Evolutionary conservation across 2,329 filamentous ascomycete species (phyloP).

Genomic region (Epichloe glyceriae): DNA sequence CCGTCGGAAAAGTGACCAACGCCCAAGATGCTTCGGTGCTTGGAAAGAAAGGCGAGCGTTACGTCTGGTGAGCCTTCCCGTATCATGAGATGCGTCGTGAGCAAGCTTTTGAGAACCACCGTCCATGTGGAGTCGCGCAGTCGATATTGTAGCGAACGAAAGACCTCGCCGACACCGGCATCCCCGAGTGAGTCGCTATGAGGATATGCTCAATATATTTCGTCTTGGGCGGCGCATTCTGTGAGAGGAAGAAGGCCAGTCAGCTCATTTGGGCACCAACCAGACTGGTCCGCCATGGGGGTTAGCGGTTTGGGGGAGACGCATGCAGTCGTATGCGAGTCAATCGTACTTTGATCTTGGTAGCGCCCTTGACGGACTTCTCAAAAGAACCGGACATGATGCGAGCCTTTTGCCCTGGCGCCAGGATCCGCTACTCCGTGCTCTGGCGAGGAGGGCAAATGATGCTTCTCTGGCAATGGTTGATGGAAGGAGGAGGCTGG

Average conservation of each 20-base stretch:
- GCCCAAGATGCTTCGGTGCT: slow-evolving; percentile 69
- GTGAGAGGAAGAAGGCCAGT: not conserved
- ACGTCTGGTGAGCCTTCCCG: slow-evolving; percentile 84
- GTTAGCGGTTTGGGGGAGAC: not conserved
- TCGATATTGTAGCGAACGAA: slow-evolving; percentile 77
- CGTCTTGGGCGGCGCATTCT: slow-evolving; percentile 93
- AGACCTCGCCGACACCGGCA: slow-evolving; percentile 88
- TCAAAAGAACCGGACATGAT: slow-evolving; percentile 81
- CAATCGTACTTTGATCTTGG: slow-evolving; percentile 76
- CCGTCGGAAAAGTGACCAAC: slow-evolving; percentile 89
- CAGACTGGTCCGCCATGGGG: not conserved
- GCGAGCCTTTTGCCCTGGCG: slow-evolving; percentile 7
- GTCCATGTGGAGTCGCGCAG: slow-evolving; percentile 97
- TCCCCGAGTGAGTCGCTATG: slow-evolving; percentile 86
- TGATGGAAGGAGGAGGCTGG: slow-evolving; percentile 1
- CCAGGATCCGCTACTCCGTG: not conserved
- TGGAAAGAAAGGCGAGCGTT: slow-evolving; percentile 71
- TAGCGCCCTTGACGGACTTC: slow-evolving; percentile 97
- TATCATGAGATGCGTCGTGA: slow-evolving; percentile 95
- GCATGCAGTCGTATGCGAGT: not conserved
- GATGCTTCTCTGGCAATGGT: not conserved
- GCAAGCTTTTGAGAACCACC: slow-evolving; percentile 95
- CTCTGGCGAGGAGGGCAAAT: not conserved
- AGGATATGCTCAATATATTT: slow-evolving; percentile 99
- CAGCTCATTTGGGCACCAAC: not conserved